Evolutionary conservation across 768 basidiomycete species (phyloP), one percentile per base, ranked within the genome.

Genomic region (Pleurotus cornucopiae): DNA sequence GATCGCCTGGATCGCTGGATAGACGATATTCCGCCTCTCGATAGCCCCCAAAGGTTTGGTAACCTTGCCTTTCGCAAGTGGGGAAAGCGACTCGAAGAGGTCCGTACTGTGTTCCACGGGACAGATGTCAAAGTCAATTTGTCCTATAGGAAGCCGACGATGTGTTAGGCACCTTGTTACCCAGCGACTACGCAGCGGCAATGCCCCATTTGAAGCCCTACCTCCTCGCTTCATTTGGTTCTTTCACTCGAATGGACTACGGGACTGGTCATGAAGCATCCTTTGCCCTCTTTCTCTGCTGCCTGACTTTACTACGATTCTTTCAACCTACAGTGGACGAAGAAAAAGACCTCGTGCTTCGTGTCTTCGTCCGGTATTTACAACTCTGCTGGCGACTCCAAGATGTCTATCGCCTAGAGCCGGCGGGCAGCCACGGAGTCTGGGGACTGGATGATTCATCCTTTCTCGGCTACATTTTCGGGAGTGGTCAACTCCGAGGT

Each of bases 401-500:
- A 67, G 90, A 94, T 60, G 80, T 83, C 30, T 99, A 98, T 68
- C 83, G 78, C 48, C 83, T 99, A 7, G 96, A 98, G 69, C 94
- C 95, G 4, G 97, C 97, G 2, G 97, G 97, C 6, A 95, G 91
- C 60, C 95, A 98, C 66, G 97, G 97, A 3, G 96, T 98, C 0
- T 99, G 96, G 97, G 97, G 95, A 1, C 73, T 98, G 38, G 95
- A 98, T 64, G 95, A 97, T 67, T 96, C 88, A 54, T 81, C 78
- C 51, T 95, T 96, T 71, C 78, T 98, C 44, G 85, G 89, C 2
- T 97, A 96, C 64, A 79, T 94, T 7, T 94, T 94, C 66, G 95
- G 94, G 7, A 92, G 92, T 60, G 92, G 84, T 2, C 91, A 98
- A 71, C 78, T 98, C 38, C 78, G 86, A 82, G 89, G 91, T 83